These are phyloP conservation scores for Chalciporus piperatus DNA, from an alignment of 768 basidiomycete species.

Conservation along the genomic window DNA sequence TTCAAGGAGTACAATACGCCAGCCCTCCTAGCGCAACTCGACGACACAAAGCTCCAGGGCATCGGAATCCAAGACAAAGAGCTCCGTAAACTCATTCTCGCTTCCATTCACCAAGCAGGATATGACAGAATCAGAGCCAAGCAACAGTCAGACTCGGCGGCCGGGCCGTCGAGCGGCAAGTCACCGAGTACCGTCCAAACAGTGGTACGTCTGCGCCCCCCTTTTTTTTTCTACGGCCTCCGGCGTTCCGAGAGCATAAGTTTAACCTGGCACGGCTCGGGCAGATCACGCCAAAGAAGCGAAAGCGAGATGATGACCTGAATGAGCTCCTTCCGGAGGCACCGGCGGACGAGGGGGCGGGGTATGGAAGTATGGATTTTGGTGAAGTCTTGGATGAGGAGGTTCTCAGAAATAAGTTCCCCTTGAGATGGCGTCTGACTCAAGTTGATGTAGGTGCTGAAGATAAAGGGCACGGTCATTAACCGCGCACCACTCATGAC, in stretches of 20 bases:
- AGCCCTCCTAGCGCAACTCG: slow-evolving; percentile 52
- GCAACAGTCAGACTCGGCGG: slow-evolving; percentile 14
- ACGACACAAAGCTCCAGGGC: slow-evolving; percentile 54
- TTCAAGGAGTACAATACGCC: slow-evolving; percentile 71
- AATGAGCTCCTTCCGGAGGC: slow-evolving; percentile 60
- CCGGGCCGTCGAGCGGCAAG: slow-evolving; percentile 11
- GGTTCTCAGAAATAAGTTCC: slow-evolving; percentile 36
- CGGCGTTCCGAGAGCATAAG: not conserved
- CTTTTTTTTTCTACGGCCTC: not conserved
- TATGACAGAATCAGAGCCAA: slow-evolving; percentile 34
- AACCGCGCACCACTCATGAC: slow-evolving; percentile 96
- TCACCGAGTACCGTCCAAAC: slow-evolving; percentile 25
- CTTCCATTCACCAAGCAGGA: slow-evolving; percentile 64
- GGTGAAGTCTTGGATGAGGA: slow-evolving; percentile 71
- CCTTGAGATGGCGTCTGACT: not conserved
- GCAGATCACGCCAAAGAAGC: slow-evolving; percentile 53
- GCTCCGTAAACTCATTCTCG: slow-evolving; percentile 55
- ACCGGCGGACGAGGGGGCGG: slow-evolving; percentile 48
- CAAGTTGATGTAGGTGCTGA: slow-evolving; percentile 47
- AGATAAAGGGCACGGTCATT: slow-evolving; percentile 58
- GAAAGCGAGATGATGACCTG: slow-evolving; percentile 37
- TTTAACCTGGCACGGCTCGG: not conserved
- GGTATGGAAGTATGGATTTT: slow-evolving; percentile 62
- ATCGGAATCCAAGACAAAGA: slow-evolving; percentile 65
- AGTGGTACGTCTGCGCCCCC: slow-evolving; percentile 23